phyloP scores from a whole-genome alignment of 441 rosid species.

The Adansonia madagascariensis region DNA sequence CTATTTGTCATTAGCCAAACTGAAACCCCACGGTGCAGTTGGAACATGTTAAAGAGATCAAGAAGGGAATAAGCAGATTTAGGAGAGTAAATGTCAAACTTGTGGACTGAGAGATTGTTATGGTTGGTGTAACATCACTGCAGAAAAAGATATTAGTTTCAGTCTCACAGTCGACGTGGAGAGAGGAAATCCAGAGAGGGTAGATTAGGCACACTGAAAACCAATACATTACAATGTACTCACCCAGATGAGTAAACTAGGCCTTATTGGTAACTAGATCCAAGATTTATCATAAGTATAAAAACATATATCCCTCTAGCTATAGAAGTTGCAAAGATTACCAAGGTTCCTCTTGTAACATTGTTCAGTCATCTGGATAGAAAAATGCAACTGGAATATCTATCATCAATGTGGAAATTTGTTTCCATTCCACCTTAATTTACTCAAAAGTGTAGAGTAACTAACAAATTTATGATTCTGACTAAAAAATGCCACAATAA shows the following conservation, averaged over 20 bases:
- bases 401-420: neutral
- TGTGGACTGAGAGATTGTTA: too few relatives aligned
- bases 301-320: neutral
- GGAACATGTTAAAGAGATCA: too few relatives aligned
- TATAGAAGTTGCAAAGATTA: neutral
- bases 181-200: constrained; percentile 17
- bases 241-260: neutral
- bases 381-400: neutral
- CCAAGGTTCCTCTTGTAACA: neutral
- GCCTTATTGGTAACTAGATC: neutral
- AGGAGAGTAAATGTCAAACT: too few relatives aligned
- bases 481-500: too few relatives aligned
- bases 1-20: constrained; percentile 13
- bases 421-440: too few relatives aligned
- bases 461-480: too few relatives aligned
- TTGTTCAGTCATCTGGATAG: neutral
- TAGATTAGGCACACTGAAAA: neutral
- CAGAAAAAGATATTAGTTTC: constrained; percentile 26
- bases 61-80: too few relatives aligned
- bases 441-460: too few relatives aligned
- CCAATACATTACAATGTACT: neutral
- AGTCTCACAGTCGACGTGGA: constrained; percentile 29
- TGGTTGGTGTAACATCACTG: too few relatives aligned
- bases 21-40: neutral
- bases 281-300: neutral